Conservation (phyloP, 2,329 filamentous ascomycete species). For the Fusarium sp. region DNA sequence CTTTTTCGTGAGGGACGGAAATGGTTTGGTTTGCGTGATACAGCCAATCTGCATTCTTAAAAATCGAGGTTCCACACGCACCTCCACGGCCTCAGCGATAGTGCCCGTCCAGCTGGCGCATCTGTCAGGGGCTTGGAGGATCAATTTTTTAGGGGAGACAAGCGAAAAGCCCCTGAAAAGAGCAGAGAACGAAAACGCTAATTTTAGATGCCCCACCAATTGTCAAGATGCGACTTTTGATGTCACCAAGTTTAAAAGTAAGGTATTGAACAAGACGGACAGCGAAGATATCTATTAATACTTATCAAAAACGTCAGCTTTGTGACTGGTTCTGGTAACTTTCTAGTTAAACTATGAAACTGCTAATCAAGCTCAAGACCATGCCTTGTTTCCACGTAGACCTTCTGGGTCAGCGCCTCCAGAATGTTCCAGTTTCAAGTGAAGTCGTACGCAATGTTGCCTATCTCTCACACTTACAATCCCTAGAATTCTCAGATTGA, state of each 20-base stretch:
- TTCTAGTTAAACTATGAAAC: neutral
- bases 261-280: neutral
- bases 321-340: neutral
- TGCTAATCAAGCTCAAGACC: neutral
- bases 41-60: conserved; percentile 38
- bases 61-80: conserved; percentile 14
- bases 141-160: conserved; percentile 11
- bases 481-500: conserved; percentile 1
- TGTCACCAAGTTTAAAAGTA: conserved; percentile 29
- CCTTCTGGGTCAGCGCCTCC: conserved; percentile 28
- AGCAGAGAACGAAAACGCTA: conserved; percentile 27
- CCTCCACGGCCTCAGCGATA: conserved; percentile 29
- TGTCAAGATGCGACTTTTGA: conserved; percentile 17
- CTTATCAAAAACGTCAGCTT: neutral
- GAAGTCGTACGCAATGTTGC: conserved; percentile 45
- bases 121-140: conserved; percentile 34
- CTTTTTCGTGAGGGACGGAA: conserved; percentile 34
- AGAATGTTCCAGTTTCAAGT: conserved; percentile 43
- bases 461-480: conserved; percentile 21
- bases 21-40: conserved; percentile 29
- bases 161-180: conserved; percentile 34
- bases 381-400: conserved; percentile 11
- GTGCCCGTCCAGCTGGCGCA: conserved; percentile 9
- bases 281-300: neutral
- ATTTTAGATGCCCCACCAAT: conserved; percentile 42